Evolutionary conservation across 805 yeast species (phyloP).

Genomic region (Yamadazyma endophytica): DNA sequence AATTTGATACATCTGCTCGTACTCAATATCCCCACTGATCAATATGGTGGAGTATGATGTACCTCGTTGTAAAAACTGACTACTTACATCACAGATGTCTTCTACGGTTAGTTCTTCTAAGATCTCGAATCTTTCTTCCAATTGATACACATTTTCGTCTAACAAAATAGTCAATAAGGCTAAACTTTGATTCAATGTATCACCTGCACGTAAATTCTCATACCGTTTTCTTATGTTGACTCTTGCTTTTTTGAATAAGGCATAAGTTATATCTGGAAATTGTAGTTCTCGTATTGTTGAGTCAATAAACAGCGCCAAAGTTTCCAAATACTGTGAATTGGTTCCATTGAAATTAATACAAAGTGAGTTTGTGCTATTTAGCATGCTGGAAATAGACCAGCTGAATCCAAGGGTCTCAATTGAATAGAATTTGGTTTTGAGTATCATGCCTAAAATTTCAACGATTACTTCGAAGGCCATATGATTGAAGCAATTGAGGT

Average conservation of each 20-base stretch:
- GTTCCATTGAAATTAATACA: slow-evolving; percentile 54
- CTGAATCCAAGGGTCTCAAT: slow-evolving; percentile 52
- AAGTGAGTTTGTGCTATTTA: slow-evolving; percentile 51
- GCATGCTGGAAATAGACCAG: slow-evolving; percentile 54
- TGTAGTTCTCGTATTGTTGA: slow-evolving; percentile 22
- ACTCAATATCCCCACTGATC: slow-evolving; percentile 8
- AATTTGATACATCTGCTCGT: slow-evolving; percentile 2
- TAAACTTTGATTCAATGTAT: slow-evolving; percentile 46
- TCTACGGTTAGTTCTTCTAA: slow-evolving; percentile 46
- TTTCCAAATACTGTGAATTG: slow-evolving; percentile 28
- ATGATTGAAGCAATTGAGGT: slow-evolving; percentile 32
- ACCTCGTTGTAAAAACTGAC: slow-evolving; percentile 1
- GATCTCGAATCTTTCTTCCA: slow-evolving; percentile 53
- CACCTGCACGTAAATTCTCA: slow-evolving; percentile 35
- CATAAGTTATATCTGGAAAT: slow-evolving; percentile 15
- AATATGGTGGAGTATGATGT: slow-evolving; percentile 5
- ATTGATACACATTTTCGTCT: slow-evolving; percentile 53
- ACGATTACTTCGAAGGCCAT: slow-evolving; percentile 52
- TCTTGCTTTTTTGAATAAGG: slow-evolving; percentile 42
- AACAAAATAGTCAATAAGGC: slow-evolving; percentile 48
- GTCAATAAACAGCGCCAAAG: slow-evolving; percentile 29
- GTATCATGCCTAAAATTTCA: slow-evolving; percentile 39
- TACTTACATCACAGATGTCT: slow-evolving; percentile 8
- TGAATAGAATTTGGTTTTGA: slow-evolving; percentile 46
- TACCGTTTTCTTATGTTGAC: slow-evolving; percentile 46